Conservation (phyloP, 345 rosid species). For the Hibiscus mutabilis region DNA sequence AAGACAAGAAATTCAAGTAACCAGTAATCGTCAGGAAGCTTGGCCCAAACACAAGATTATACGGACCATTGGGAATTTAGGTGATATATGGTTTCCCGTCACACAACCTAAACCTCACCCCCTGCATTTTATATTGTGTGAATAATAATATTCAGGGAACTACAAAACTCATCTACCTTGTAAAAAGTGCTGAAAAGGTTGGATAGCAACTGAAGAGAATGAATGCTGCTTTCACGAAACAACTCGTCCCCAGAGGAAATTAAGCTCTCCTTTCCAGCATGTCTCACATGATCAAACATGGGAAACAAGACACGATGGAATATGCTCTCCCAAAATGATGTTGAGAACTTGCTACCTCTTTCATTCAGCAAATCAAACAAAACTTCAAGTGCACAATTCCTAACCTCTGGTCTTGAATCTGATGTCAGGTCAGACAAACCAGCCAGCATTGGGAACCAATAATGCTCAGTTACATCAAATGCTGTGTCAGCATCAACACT, state of each 20-base stretch:
- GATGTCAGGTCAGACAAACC: constrained; percentile 71
- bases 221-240: constrained; percentile 70
- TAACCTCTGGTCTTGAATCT: constrained; percentile 62
- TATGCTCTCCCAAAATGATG: constrained; percentile 73
- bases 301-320: constrained; percentile 74
- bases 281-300: constrained; percentile 69
- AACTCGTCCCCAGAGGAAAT: constrained; percentile 55
- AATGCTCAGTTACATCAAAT: constrained; percentile 62
- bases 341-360: constrained; percentile 66
- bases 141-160: constrained; percentile 29
- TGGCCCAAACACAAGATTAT: constrained; percentile 1
- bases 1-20: not conserved
- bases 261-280: constrained; percentile 55
- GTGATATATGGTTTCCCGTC: not conserved
- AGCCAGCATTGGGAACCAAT: constrained; percentile 77
- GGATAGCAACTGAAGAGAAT: constrained; percentile 76
- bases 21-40: constrained; percentile 9
- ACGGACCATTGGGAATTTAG: not conserved
- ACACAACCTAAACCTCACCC: not conserved
- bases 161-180: constrained; percentile 27
- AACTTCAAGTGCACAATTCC: constrained; percentile 75
- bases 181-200: constrained; percentile 80
- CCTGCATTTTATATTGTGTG: not conserved
- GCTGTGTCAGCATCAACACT: constrained; percentile 31
- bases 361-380: constrained; percentile 70